phyloP scores from a whole-genome alignment of 805 yeast species.

The Groenewaldozyma tartarivorans region DNA sequence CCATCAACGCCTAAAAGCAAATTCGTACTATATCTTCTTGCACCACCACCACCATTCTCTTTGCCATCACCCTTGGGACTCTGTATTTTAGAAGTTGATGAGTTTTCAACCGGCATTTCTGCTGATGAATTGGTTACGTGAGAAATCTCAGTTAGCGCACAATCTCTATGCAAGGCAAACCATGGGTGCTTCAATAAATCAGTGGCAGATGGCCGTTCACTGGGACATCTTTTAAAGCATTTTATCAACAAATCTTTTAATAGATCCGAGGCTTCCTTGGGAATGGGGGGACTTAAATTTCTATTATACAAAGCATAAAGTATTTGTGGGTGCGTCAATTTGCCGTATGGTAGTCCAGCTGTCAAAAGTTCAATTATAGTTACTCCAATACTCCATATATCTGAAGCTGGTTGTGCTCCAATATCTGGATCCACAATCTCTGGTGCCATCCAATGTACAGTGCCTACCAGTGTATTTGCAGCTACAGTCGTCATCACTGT shows the following conservation, averaged over 20 bases:
- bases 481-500: conserved; percentile 32
- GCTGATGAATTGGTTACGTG: too few species aligned
- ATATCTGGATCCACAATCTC: conserved; percentile 76
- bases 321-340: conserved; percentile 66
- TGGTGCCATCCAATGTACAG: conserved; percentile 99
- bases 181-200: conserved; percentile 52
- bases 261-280: conserved; percentile 34
- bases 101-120: too few species aligned
- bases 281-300: conserved; percentile 62
- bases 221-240: conserved; percentile 67
- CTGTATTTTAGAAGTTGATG: too few species aligned
- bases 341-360: conserved; percentile 80
- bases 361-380: conserved; percentile 81
- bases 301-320: conserved; percentile 68
- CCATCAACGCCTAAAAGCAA: conserved; percentile 9
- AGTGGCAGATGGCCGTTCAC: conserved; percentile 45
- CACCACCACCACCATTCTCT: too few species aligned
- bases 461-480: conserved; percentile 45
- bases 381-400: conserved; percentile 83
- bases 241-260: conserved; percentile 49
- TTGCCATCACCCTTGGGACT: too few species aligned
- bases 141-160: too few species aligned
- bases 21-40: background rate
- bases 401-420: conserved; percentile 85
- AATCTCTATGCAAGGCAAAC: too few species aligned